Percentiles rank a stretch among this genome's conserved stretches.
phyloP scores from a whole-genome alignment of 306 rosid species.

The Trifolium fragiferum region DNA sequence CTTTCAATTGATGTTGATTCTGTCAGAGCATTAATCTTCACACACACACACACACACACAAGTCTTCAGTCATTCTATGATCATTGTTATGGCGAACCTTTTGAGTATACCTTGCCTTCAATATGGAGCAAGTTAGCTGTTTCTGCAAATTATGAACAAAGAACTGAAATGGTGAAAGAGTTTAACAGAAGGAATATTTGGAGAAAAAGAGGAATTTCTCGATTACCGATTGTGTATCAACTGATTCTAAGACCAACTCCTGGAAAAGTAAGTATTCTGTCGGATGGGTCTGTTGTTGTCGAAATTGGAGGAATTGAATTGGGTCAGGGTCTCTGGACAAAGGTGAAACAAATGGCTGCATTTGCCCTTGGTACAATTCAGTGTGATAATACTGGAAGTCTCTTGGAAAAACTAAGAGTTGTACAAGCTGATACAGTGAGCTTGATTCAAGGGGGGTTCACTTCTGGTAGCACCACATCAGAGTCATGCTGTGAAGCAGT shows the following conservation, averaged over 20 bases:
- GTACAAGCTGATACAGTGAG: slow-evolving; percentile 80
- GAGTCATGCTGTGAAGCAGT: slow-evolving; percentile 95
- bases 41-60: neutral
- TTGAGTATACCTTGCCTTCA: neutral
- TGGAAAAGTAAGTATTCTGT: slow-evolving; percentile 75
- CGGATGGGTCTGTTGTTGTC: slow-evolving; percentile 72
- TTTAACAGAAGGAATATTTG: slow-evolving; percentile 71
- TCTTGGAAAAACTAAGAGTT: slow-evolving; percentile 72
- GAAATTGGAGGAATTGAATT: slow-evolving; percentile 96
- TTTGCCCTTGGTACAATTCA: slow-evolving; percentile 67
- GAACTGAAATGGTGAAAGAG: slow-evolving; percentile 60
- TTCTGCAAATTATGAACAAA: slow-evolving; percentile 30
- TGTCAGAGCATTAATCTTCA: slow-evolving; percentile 9
- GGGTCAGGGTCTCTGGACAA: slow-evolving; percentile 99
- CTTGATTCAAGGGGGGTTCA: slow-evolving; percentile 88
- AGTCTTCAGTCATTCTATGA: slow-evolving; percentile 3
- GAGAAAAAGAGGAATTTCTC: slow-evolving; percentile 83
- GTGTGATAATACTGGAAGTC: slow-evolving; percentile 53
- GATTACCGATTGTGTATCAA: slow-evolving; percentile 62
- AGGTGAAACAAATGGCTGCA: slow-evolving; percentile 90
- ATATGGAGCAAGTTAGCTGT: neutral
- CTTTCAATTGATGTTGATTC: neutral
- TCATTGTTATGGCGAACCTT: neutral
- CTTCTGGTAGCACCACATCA: slow-evolving; percentile 93
- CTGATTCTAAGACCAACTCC: slow-evolving; percentile 66